Conservation (phyloP, 768 basidiomycete species). For the Termitomyces sp. region DNA sequence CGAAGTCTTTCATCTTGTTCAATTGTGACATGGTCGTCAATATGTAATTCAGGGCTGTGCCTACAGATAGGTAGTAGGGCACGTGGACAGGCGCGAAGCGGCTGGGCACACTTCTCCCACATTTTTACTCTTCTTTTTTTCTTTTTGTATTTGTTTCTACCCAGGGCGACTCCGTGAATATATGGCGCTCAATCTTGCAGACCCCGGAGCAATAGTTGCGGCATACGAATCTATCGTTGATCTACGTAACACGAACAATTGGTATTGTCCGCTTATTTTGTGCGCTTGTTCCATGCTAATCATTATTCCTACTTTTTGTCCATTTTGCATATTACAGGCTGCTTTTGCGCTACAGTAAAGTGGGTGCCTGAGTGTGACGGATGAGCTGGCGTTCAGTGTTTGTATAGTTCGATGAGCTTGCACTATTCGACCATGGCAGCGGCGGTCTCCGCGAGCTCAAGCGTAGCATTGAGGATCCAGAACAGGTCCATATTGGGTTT, state of each 20-base stretch:
- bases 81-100: slow-evolving; percentile 10
- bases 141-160: not conserved
- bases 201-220: slow-evolving; percentile 15
- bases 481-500: slow-evolving; percentile 41
- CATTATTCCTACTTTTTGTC: not conserved
- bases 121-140: not conserved
- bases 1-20: not conserved
- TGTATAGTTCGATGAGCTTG: slow-evolving; percentile 34
- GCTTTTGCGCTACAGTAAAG: slow-evolving; percentile 18
- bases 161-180: not conserved
- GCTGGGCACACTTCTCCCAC: not conserved
- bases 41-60: too few relatives aligned
- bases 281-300: not conserved
- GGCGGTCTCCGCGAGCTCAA: slow-evolving; percentile 45
- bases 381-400: slow-evolving; percentile 9
- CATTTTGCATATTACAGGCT: slow-evolving; percentile 7
- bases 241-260: slow-evolving; percentile 14
- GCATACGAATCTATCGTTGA: slow-evolving; percentile 18
- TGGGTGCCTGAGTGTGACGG: slow-evolving; percentile 8
- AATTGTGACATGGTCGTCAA: not conserved
- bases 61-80: not conserved
- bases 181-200: slow-evolving; percentile 18
- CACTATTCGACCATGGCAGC: slow-evolving; percentile 34
- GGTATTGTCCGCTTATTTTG: slow-evolving; percentile 5
- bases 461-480: slow-evolving; percentile 32